phyloP scores from a whole-genome alignment of 78 protist genomes.

The Cyanophora paradoxa region DNA sequence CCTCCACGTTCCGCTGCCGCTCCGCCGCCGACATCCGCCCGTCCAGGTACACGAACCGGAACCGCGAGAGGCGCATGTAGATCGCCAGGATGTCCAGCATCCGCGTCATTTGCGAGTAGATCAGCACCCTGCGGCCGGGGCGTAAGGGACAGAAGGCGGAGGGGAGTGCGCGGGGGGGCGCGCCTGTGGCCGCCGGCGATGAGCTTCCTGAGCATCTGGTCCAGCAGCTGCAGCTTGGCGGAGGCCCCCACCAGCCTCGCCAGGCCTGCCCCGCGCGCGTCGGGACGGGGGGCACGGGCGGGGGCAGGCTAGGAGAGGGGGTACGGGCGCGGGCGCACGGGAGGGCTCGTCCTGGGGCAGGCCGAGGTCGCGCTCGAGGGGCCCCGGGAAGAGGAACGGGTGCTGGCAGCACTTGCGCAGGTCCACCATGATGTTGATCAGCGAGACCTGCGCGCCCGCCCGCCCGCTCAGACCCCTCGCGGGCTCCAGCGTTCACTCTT shows the following conservation, averaged over 20 bases:
- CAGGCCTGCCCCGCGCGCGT: too few species aligned
- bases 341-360: too few species aligned
- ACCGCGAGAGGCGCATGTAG: conserved; percentile 13
- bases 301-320: too few species aligned
- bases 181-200: neutral
- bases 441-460: neutral
- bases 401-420: conserved; percentile 55
- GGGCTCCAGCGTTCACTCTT: neutral
- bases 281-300: neutral
- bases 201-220: conserved; percentile 3
- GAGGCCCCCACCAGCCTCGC: neutral
- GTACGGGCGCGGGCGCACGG: too few species aligned
- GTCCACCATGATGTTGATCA: conserved; percentile 21
- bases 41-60: conserved; percentile 33
- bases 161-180: too few species aligned
- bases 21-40: conserved; percentile 35
- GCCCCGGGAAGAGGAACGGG: conserved; percentile 40
- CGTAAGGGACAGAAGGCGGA: neutral
- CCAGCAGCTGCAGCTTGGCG: conserved; percentile 32
- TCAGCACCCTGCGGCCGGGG: conserved; percentile 43
- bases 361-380: neutral
- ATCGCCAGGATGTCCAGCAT: conserved; percentile 37
- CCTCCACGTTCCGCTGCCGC: conserved; percentile 25
- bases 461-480: neutral
- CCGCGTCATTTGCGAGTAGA: conserved; percentile 38